Evolutionary conservation across 257 asterid species (phyloP), one percentile per base, ranked within the genome.

Genomic region (Thymus quinquecostatus): DNA sequence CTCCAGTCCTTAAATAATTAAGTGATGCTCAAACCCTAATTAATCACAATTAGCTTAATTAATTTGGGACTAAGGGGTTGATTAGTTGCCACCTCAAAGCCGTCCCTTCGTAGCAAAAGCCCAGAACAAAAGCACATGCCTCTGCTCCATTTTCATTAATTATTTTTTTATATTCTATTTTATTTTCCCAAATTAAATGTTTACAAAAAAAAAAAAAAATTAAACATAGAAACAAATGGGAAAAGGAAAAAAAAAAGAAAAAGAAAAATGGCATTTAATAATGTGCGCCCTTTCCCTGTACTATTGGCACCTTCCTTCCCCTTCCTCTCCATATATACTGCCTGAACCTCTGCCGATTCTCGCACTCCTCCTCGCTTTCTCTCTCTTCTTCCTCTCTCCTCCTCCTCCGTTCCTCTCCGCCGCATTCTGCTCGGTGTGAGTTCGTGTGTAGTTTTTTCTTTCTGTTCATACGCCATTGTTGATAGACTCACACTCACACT

Each of bases 61-160:
- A 60, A 59, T 56, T 41, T 12, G 40, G 59, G 14, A 1, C 10
- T 2, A 10, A 12, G 40, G 59, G 14, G 0, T 28, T 2, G 5
- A 12, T 64, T 48, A 13, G 6, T 72, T 71, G 79, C 72, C 82
- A 64, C 75, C 66, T 75, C 61, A 77, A 5, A 70, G 63, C 76
- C 82, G 80, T 43, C 79, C 79, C 81, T 82, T 69, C 80, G 81
- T 41, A 51, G 83, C 82, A 64, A 85, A 84, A 80, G 83, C 81
- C 77, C 84, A 82, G 79, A 88, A 87, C 96, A 87, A 81, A 69
- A 70, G 97, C 97, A 91, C 95, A 87, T 91, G 97, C 76, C 78
- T 27, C 68, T 79, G 83, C 88, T 71, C 72, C 41, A 38, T 38
- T 38, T 38, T 38, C 38, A 7, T 38, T 21, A 21, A 21, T 21